phyloP scores from a whole-genome alignment of 2,329 filamentous ascomycete genomes.

The Pseudodiploospora longispora region DNA sequence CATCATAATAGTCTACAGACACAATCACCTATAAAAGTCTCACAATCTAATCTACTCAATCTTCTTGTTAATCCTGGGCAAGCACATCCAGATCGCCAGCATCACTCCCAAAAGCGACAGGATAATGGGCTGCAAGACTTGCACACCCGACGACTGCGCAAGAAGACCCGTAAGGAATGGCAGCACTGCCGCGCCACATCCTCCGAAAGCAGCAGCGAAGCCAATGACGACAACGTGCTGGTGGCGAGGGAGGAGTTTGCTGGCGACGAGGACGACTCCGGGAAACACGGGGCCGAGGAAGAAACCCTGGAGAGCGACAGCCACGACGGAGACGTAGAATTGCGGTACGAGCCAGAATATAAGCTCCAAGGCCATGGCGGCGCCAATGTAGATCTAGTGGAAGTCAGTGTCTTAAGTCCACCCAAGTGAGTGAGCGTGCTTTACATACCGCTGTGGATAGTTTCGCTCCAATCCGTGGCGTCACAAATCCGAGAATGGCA shows the following conservation, averaged over 20 bases:
- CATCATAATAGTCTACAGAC: too few species aligned
- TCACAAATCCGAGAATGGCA: slow-evolving; percentile 61
- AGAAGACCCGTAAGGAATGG: slow-evolving; percentile 62
- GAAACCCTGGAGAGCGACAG: slow-evolving; percentile 66
- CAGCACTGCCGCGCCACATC: slow-evolving; percentile 60
- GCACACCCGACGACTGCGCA: slow-evolving; percentile 48
- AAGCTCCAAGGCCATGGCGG: slow-evolving; percentile 58
- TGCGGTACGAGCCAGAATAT: slow-evolving; percentile 76
- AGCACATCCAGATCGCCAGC: slow-evolving; percentile 4
- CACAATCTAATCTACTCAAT: too few species aligned
- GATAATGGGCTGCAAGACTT: slow-evolving; percentile 31
- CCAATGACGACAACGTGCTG: slow-evolving; percentile 75
- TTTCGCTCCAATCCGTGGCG: slow-evolving; percentile 63
- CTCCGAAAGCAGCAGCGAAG: slow-evolving; percentile 71
- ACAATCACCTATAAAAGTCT: too few species aligned
- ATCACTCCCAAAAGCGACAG: slow-evolving; percentile 32
- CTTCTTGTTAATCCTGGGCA: neutral
- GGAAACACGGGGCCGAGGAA: slow-evolving; percentile 76
- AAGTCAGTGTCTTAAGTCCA: slow-evolving; percentile 4
- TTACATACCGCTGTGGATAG: slow-evolving; percentile 37
- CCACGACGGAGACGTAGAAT: slow-evolving; percentile 66
- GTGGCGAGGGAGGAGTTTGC: slow-evolving; percentile 63
- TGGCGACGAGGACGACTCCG: slow-evolving; percentile 62
- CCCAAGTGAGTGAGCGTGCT: too few species aligned
- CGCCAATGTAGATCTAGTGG: slow-evolving; percentile 52